Conservation (phyloP, 805 yeast genomes). For the Nakazawaea laoshanensis region DNA sequence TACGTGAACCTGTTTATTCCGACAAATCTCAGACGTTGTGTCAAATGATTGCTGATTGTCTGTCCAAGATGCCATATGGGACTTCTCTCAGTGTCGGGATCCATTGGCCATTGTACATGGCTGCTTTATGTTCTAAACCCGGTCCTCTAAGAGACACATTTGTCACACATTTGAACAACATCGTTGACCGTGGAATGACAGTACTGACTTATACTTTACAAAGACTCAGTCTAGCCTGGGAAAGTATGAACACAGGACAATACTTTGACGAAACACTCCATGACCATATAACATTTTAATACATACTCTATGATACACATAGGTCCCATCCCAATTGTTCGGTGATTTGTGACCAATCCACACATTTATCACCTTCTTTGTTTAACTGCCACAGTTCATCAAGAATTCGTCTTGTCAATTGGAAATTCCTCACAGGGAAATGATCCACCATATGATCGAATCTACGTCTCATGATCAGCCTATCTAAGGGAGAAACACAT, state of each 20-base stretch:
- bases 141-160: slow-evolving; percentile 7
- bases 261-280: slow-evolving; percentile 6
- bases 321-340: slow-evolving; percentile 31
- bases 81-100: slow-evolving; percentile 10
- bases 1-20: slow-evolving; percentile 5
- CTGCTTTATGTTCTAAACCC: slow-evolving; percentile 6
- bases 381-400: slow-evolving; percentile 29
- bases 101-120: slow-evolving; percentile 11
- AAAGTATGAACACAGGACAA: slow-evolving; percentile 4
- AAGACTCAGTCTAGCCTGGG: slow-evolving; percentile 9
- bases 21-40: slow-evolving; percentile 1
- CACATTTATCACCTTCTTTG: slow-evolving; percentile 20
- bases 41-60: slow-evolving; percentile 6
- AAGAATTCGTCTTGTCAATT: slow-evolving; percentile 21
- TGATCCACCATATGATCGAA: slow-evolving; percentile 18
- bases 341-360: slow-evolving; percentile 35
- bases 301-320: slow-evolving; percentile 17
- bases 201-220: slow-evolving; percentile 8
- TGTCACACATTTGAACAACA: slow-evolving; percentile 1
- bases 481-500: slow-evolving; percentile 17
- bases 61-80: slow-evolving; percentile 8
- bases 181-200: slow-evolving; percentile 9
- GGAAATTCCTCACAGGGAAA: slow-evolving; percentile 23
- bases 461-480: slow-evolving; percentile 17
- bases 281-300: slow-evolving; percentile 5